Percentiles rank a stretch among this genome's conserved stretches.
Evolutionary conservation across 1,284 basidiomycete species (phyloP).

Genomic region (Ceratobasidium sp.): DNA sequence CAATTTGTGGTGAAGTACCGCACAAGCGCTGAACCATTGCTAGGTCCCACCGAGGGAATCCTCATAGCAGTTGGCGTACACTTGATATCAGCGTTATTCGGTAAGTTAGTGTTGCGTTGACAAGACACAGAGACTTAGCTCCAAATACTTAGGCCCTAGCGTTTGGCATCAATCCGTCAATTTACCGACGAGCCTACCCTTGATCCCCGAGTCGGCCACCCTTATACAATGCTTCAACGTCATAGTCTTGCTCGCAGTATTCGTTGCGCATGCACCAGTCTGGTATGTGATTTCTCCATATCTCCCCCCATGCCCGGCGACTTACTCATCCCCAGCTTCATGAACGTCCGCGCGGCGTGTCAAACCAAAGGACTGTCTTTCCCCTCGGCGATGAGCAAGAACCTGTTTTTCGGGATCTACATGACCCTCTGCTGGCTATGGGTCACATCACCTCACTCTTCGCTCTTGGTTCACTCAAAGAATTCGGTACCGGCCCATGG

Average conservation of each 20-base stretch:
- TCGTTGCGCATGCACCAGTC: conserved; percentile 47
- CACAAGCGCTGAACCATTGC: not conserved
- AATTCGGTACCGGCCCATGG: conserved; percentile 32
- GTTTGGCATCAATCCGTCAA: conserved; percentile 44
- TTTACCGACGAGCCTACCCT: conserved; percentile 26
- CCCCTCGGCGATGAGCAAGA: conserved; percentile 44
- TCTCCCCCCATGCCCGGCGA: not conserved
- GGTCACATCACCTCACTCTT: conserved; percentile 47
- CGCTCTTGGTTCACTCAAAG: conserved; percentile 37
- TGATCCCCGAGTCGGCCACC: conserved; percentile 22
- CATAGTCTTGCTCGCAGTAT: conserved; percentile 46
- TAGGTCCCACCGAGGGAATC: conserved; percentile 48
- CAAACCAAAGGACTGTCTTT: conserved; percentile 41
- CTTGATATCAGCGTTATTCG: conserved; percentile 47
- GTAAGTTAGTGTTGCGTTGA: conserved; percentile 36
- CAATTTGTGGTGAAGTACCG: not conserved
- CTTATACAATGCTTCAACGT: conserved; percentile 31
- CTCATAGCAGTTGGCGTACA: conserved; percentile 48
- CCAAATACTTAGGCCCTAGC: conserved; percentile 40
- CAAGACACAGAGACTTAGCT: not conserved
- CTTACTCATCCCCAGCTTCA: conserved; percentile 38
- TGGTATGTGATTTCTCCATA: conserved; percentile 42
- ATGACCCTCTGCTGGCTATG: conserved; percentile 45
- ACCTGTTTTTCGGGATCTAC: conserved; percentile 46
- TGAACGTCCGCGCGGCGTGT: conserved; percentile 46